Conservation (phyloP, 192 early-diverging fungal species). For the Coemansia javaensis region DNA sequence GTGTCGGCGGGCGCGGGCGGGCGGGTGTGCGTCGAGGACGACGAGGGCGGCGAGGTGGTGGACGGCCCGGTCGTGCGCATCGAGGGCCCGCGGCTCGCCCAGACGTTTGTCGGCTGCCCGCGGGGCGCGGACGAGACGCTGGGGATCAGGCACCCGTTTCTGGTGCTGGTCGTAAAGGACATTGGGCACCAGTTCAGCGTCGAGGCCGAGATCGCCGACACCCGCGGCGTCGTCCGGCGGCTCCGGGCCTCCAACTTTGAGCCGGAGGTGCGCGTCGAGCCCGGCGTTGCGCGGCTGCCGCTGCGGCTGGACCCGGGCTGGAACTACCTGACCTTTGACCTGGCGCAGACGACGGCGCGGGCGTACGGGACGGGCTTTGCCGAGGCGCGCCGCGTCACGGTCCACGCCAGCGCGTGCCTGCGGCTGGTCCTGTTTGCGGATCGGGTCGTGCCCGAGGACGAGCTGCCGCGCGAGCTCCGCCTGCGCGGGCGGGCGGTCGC, state of each 20-base stretch:
- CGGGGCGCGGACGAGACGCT: slow-evolving; percentile 66
- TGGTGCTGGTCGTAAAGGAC: slow-evolving; percentile 87
- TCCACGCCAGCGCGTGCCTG: slow-evolving; percentile 89
- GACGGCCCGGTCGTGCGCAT: slow-evolving; percentile 8
- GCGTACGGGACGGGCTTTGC: slow-evolving; percentile 85
- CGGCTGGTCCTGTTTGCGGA: slow-evolving; percentile 90
- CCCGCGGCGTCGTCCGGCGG: slow-evolving; percentile 70
- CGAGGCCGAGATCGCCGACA: slow-evolving; percentile 85
- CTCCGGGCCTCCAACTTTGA: slow-evolving; percentile 85
- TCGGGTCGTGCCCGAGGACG: slow-evolving; percentile 83
- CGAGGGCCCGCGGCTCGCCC: slow-evolving; percentile 60
- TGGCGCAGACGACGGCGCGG: slow-evolving; percentile 79
- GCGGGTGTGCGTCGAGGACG: neutral
- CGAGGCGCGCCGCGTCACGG: slow-evolving; percentile 80
- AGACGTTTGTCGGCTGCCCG: slow-evolving; percentile 89
- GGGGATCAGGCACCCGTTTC: slow-evolving; percentile 85
- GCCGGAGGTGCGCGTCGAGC: slow-evolving; percentile 4
- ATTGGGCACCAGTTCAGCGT: slow-evolving; percentile 87
- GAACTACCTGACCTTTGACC: slow-evolving; percentile 92
- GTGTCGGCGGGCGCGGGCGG: neutral
- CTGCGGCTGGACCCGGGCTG: slow-evolving; percentile 90
- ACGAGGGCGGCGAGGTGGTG: slow-evolving; percentile 2
- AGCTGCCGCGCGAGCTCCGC: slow-evolving; percentile 88
- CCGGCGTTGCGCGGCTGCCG: slow-evolving; percentile 84
- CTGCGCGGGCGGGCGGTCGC: slow-evolving; percentile 41